Evolutionary conservation across 768 basidiomycete species (phyloP).

Genomic region (Phylloporus scabripes): DNA sequence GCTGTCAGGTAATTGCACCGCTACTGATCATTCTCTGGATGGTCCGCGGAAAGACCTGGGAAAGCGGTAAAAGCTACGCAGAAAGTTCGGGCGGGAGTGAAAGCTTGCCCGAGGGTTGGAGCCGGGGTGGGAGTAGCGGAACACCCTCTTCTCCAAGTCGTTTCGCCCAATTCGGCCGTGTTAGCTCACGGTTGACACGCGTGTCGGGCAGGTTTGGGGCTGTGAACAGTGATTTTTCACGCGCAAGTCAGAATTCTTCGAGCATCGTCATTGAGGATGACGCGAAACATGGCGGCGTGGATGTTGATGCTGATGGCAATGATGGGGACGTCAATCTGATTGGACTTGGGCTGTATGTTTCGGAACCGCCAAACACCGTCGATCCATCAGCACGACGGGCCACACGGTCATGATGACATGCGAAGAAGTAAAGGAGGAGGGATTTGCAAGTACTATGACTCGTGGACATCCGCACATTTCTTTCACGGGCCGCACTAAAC

Average conservation of each 20-base stretch:
- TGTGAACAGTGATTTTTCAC: not conserved
- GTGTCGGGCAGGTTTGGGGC: not conserved
- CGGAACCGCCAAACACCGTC: slow-evolving; percentile 3
- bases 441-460: too few relatives aligned
- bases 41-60: slow-evolving; percentile 20
- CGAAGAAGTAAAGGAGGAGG: not conserved
- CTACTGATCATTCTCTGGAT: slow-evolving; percentile 25
- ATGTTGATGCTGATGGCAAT: not conserved
- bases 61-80: not conserved
- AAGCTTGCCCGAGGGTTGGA: not conserved
- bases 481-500: not conserved
- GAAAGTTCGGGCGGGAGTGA: not conserved
- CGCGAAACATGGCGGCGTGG: not conserved
- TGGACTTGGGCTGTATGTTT: slow-evolving; percentile 11
- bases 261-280: not conserved
- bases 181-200: not conserved
- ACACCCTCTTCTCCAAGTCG: not conserved
- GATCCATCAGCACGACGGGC: slow-evolving; percentile 1
- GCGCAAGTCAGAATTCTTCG: not conserved
- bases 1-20: slow-evolving; percentile 20
- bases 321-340: not conserved
- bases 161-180: not conserved
- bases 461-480: too few relatives aligned
- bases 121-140: not conserved
- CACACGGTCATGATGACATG: not conserved